Evolutionary conservation across 2,329 filamentous ascomycete species (phyloP).

Genomic region (Phoma sp.): DNA sequence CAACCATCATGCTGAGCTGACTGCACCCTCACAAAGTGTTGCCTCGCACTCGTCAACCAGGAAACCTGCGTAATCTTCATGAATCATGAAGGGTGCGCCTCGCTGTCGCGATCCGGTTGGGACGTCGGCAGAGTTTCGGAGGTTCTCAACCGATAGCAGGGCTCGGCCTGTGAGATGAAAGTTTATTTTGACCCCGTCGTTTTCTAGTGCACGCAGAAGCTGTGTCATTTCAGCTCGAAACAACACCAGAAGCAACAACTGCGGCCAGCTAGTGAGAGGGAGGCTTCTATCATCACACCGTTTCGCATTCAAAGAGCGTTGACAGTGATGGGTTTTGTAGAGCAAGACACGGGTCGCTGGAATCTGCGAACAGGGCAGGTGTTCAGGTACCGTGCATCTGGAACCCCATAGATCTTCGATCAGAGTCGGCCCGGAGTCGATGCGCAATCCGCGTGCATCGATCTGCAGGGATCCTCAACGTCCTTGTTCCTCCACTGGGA

Average conservation of each 20-base stretch:
- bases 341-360: slow-evolving; percentile 6
- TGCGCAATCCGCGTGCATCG: slow-evolving; percentile 4
- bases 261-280: background rate
- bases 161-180: slow-evolving; percentile 12
- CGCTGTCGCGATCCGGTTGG: background rate
- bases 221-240: slow-evolving; percentile 14
- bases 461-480: slow-evolving; percentile 12
- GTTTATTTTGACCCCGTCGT: slow-evolving; percentile 15
- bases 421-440: slow-evolving; percentile 8
- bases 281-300: background rate
- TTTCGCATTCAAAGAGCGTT: background rate
- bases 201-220: slow-evolving; percentile 8
- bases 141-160: slow-evolving; percentile 5
- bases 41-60: background rate
- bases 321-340: background rate
- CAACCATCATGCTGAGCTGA: background rate
- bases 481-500: background rate
- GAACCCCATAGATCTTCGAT: slow-evolving; percentile 8
- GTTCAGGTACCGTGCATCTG: slow-evolving; percentile 2
- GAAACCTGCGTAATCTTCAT: background rate
- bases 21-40: slow-evolving; percentile 1
- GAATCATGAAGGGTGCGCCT: slow-evolving; percentile 3
- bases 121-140: slow-evolving; percentile 1
- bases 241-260: background rate
- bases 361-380: slow-evolving; percentile 16